Conservation (phyloP, 1,139 yeast genomes). For the Lodderomyces metapsilosis region DNA sequence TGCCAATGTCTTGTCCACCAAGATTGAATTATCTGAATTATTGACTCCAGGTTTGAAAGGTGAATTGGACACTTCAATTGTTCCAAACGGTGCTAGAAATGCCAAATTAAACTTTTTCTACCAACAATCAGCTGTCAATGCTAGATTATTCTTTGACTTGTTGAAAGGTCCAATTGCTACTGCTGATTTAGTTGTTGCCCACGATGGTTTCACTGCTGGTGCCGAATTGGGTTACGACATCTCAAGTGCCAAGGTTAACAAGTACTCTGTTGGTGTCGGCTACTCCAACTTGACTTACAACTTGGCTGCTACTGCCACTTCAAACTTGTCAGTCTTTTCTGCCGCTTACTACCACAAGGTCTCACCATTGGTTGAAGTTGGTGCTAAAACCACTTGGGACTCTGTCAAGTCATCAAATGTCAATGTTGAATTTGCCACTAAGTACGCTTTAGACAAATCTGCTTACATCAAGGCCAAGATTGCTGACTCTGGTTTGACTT, state of each 20-base stretch:
- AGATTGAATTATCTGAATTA: constrained; percentile 88
- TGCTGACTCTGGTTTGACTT: constrained; percentile 95
- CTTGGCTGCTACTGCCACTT: constrained; percentile 83
- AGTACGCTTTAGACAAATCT: constrained; percentile 83
- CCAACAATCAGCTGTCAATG: constrained; percentile 90
- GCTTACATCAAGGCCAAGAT: constrained; percentile 96
- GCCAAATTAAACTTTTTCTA: constrained; percentile 91
- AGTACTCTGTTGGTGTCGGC: constrained; percentile 93
- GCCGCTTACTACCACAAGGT: constrained; percentile 98
- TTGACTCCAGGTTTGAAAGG: constrained; percentile 95
- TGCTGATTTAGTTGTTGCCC: constrained; percentile 93
- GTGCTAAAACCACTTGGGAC: constrained; percentile 97
- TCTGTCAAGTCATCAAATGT: constrained; percentile 70
- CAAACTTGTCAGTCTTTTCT: constrained; percentile 86
- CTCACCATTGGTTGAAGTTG: constrained; percentile 88
- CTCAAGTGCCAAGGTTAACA: constrained; percentile 86
- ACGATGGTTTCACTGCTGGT: constrained; percentile 96
- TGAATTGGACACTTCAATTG: constrained; percentile 83
- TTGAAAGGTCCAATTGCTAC: constrained; percentile 94
- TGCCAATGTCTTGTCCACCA: constrained; percentile 87
- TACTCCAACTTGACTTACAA: constrained; percentile 88
- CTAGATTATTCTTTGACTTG: constrained; percentile 93
- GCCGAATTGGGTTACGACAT: constrained; percentile 97
- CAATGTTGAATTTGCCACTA: constrained; percentile 90
- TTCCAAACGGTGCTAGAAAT: constrained; percentile 85